Evolutionary conservation across 306 rosid genomes (phyloP).

Genomic region (Cucumis sativus): DNA sequence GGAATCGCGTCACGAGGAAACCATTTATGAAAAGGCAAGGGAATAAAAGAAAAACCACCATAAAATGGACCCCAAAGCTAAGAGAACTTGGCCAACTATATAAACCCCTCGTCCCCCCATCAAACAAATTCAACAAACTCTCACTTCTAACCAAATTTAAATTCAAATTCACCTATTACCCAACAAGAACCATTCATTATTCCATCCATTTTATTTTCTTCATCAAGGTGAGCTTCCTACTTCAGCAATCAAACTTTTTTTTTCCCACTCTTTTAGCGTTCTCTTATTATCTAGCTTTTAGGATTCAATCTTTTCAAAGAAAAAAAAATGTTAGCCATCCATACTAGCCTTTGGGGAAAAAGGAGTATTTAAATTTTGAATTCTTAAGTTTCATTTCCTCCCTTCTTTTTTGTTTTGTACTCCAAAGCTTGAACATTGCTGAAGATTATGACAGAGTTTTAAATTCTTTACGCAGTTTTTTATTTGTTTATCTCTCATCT

Average conservation of each 20-base stretch:
- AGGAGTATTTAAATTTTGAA: background rate
- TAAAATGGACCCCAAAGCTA: constrained; percentile 4
- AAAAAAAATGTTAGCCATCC: background rate
- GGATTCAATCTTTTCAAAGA: background rate
- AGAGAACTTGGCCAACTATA: constrained; percentile 32
- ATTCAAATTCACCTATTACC: background rate
- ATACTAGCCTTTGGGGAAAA: background rate
- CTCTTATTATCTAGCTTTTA: background rate
- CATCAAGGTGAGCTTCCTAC: constrained; percentile 3
- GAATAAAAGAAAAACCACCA: constrained; percentile 32
- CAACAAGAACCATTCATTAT: background rate
- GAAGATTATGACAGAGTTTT: background rate
- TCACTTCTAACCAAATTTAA: constrained; percentile 5
- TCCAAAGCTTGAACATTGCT: background rate
- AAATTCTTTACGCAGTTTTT: background rate
- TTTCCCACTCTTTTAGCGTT: background rate
- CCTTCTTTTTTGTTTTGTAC: constrained; percentile 8
- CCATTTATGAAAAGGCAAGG: constrained; percentile 18
- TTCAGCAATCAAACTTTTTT: background rate
- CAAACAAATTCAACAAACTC: constrained; percentile 33
- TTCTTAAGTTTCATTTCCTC: constrained; percentile 1
- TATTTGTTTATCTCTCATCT: background rate
- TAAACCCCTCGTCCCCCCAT: constrained; percentile 29
- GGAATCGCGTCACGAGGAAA: constrained; percentile 26
- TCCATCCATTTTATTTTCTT: background rate